phyloP scores from a whole-genome alignment of 192 early-diverging fungal species.

The Rhizophagus sp. region DNA sequence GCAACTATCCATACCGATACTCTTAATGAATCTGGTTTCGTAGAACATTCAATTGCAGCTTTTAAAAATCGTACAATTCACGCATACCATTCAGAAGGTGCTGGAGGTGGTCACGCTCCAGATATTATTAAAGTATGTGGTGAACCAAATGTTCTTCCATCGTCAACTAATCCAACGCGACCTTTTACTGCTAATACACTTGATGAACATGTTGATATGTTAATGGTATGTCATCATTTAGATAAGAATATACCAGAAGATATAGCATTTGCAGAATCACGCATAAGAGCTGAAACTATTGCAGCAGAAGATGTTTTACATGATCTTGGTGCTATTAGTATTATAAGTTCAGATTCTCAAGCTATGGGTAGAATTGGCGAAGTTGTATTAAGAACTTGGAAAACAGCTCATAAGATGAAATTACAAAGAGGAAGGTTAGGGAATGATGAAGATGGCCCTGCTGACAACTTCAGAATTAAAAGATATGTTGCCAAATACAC shows the following conservation, averaged over 20 bases:
- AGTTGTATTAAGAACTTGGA: slow-evolving; percentile 91
- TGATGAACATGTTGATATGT: slow-evolving; percentile 98
- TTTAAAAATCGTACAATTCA: slow-evolving; percentile 93
- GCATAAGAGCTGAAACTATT: slow-evolving; percentile 97
- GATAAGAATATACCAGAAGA: slow-evolving; percentile 93
- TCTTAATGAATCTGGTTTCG: slow-evolving; percentile 96
- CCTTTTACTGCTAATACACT: slow-evolving; percentile 93
- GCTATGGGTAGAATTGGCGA: slow-evolving; percentile 98
- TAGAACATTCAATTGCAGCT: slow-evolving; percentile 85
- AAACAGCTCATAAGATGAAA: slow-evolving; percentile 96
- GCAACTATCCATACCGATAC: slow-evolving; percentile 97
- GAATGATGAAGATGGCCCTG: slow-evolving; percentile 49
- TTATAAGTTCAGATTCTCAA: slow-evolving; percentile 92
- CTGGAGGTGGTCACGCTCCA: slow-evolving; percentile 93
- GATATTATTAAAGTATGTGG: slow-evolving; percentile 80
- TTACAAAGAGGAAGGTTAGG: slow-evolving; percentile 68
- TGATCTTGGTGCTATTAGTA: slow-evolving; percentile 91
- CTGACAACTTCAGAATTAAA: slow-evolving; percentile 87
- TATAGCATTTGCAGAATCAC: slow-evolving; percentile 93
- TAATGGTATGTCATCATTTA: slow-evolving; percentile 98
- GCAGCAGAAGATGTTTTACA: slow-evolving; percentile 96
- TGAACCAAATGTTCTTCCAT: slow-evolving; percentile 85
- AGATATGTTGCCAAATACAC: slow-evolving; percentile 98
- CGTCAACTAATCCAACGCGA: slow-evolving; percentile 95
- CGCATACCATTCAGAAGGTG: slow-evolving; percentile 96